Evolutionary conservation across 805 yeast species (phyloP).

Genomic region (Starmerella sp.): DNA sequence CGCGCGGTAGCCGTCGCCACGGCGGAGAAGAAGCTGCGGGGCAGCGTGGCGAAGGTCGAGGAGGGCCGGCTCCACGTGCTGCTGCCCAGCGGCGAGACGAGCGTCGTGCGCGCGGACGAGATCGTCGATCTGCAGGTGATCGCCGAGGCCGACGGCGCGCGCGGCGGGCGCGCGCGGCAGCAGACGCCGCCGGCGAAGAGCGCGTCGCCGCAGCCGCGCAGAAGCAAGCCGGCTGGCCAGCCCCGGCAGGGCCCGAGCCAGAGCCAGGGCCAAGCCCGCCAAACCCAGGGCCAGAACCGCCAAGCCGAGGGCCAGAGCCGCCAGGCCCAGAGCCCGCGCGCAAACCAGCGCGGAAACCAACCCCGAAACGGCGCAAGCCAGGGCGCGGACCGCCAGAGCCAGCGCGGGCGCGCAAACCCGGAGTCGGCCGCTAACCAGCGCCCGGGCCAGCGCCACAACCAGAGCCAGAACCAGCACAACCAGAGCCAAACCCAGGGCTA

Average conservation of each 20-base stretch:
- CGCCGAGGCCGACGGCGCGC: too few species aligned
- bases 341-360: too few species aligned
- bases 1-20: constrained; percentile 3
- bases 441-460: not conserved
- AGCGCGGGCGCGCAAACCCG: too few species aligned
- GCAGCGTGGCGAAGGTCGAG: constrained; percentile 1
- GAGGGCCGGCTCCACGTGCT: not conserved
- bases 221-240: not conserved
- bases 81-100: not conserved
- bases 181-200: not conserved
- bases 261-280: too few species aligned
- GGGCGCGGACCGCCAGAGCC: too few species aligned
- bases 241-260: not conserved
- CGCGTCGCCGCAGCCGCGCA: not conserved
- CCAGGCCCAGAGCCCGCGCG: too few species aligned
- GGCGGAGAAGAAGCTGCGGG: not conserved
- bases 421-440: too few species aligned
- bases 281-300: too few species aligned
- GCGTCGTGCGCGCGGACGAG: not conserved
- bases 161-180: not conserved
- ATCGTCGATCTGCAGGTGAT: constrained; percentile 2
- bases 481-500: not conserved
- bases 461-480: not conserved
- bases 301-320: too few species aligned
- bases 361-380: too few species aligned